phyloP scores from a whole-genome alignment of 2,329 filamentous ascomycete genomes.

The Diaporthe ampelina region DNA sequence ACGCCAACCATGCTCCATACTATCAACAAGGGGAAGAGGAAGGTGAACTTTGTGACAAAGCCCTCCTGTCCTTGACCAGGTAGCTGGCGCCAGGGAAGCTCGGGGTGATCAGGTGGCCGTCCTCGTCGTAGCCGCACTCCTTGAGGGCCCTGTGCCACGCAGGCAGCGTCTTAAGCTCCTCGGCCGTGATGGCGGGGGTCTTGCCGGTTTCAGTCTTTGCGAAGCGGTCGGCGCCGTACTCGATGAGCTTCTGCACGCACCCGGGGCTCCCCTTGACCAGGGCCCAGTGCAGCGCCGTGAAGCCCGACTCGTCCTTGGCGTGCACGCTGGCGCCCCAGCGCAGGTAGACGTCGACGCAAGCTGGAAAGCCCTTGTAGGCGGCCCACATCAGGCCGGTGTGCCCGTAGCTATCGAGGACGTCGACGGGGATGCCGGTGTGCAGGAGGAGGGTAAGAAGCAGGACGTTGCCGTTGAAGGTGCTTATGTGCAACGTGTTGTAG shows the following conservation, averaged over 20 bases:
- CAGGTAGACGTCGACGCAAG: conserved; percentile 91
- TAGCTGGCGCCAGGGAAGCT: conserved; percentile 81
- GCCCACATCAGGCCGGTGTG: conserved; percentile 99
- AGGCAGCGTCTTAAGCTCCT: conserved; percentile 87
- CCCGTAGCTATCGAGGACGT: conserved; percentile 88
- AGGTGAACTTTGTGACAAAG: conserved; percentile 89
- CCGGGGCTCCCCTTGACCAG: conserved; percentile 91
- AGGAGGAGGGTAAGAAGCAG: conserved; percentile 89
- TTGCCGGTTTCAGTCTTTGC: conserved; percentile 91
- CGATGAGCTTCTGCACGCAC: conserved; percentile 93
- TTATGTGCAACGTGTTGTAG: conserved; percentile 97
- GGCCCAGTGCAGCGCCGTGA: conserved; percentile 96
- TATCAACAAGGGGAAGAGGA: conserved; percentile 87
- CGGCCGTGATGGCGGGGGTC: conserved; percentile 86
- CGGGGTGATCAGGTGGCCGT: conserved; percentile 78
- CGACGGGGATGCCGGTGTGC: conserved; percentile 95
- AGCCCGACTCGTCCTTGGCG: conserved; percentile 89
- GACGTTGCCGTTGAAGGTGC: conserved; percentile 96
- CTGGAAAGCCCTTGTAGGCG: conserved; percentile 95
- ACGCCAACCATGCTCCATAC: conserved; percentile 80
- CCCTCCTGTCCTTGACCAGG: conserved; percentile 82
- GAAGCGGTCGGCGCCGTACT: conserved; percentile 95
- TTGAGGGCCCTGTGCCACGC: conserved; percentile 87
- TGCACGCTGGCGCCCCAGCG: conserved; percentile 97
- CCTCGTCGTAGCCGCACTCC: conserved; percentile 86